Conservation (phyloP, 2,329 filamentous ascomycete genomes). For the Cyclaneusma minus region DNA sequence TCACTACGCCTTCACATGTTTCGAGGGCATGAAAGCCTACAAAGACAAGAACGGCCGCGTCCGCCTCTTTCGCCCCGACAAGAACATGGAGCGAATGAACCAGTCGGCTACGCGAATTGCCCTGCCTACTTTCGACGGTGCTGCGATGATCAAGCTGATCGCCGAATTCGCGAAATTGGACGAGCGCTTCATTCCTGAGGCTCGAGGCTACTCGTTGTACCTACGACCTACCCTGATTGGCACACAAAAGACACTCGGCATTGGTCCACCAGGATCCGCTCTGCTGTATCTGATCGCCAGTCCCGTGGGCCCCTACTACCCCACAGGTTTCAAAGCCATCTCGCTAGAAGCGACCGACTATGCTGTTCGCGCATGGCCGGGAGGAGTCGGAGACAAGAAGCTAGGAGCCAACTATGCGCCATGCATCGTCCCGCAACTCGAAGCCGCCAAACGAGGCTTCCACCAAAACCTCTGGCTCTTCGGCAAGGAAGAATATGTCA, state of each 20-base stretch:
- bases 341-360: constrained; percentile 93
- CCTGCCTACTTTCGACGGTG: constrained; percentile 67
- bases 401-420: constrained; percentile 98
- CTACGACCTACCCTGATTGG: constrained; percentile 94
- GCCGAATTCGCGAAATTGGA: constrained; percentile 67
- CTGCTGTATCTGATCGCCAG: constrained; percentile 91
- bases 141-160: constrained; percentile 67
- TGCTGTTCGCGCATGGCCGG: constrained; percentile 92
- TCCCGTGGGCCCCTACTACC: constrained; percentile 94
- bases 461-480: constrained; percentile 99
- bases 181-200: constrained; percentile 74
- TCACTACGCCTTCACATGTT: constrained; percentile 96
- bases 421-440: constrained; percentile 89
- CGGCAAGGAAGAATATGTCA: constrained; percentile 86
- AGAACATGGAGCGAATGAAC: constrained; percentile 93
- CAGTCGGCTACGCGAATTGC: constrained; percentile 84
- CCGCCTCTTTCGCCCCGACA: constrained; percentile 83
- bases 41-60: constrained; percentile 67
- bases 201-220: constrained; percentile 85
- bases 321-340: constrained; percentile 94
- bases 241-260: constrained; percentile 85
- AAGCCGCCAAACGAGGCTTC: constrained; percentile 81
- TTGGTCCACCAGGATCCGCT: constrained; percentile 81
- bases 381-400: constrained; percentile 96
- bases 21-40: constrained; percentile 99